Percentiles rank a stretch among this genome's conserved stretches.
These are phyloP conservation scores for Lantana camara DNA, from an alignment of 257 asterid genomes.

Conservation along the genomic window DNA sequence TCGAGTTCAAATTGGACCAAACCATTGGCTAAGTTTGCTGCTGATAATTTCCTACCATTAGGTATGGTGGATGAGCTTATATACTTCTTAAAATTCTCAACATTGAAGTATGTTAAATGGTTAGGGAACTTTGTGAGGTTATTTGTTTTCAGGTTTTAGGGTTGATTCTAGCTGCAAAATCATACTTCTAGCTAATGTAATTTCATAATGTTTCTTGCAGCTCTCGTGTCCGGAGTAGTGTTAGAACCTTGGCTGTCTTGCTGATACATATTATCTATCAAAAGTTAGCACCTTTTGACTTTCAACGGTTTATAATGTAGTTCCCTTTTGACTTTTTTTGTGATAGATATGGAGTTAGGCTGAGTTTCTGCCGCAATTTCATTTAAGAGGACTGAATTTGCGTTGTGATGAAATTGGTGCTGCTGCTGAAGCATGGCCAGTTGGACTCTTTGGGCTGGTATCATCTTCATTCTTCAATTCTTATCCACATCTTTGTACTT, in stretches of 20 bases:
- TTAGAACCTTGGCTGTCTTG: conserved; percentile 87
- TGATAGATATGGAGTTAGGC: too few relatives aligned
- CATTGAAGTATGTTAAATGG: neutral
- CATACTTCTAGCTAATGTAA: conserved; percentile 19
- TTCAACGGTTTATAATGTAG: too few relatives aligned
- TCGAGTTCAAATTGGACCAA: conserved; percentile 44
- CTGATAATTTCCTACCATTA: conserved; percentile 76
- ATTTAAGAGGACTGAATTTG: too few relatives aligned
- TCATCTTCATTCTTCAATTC: too few relatives aligned
- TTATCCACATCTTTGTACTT: too few relatives aligned
- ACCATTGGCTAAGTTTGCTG: conserved; percentile 50
- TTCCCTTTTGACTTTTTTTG: too few relatives aligned
- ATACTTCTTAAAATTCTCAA: neutral
- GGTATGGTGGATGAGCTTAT: conserved; percentile 38
- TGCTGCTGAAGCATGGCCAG: too few relatives aligned
- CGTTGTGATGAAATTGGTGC: too few relatives aligned
- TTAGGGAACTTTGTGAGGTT: neutral
- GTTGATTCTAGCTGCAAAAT: conserved; percentile 6
- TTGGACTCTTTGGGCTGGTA: too few relatives aligned
- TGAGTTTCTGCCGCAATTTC: too few relatives aligned
- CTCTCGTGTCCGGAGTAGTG: conserved; percentile 81
- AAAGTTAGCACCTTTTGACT: conserved; percentile 83
- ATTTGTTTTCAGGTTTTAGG: neutral
- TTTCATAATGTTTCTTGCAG: conserved; percentile 44
- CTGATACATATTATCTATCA: conserved; percentile 68